Percentiles rank a stretch among this genome's conserved stretches.
phyloP scores from a whole-genome alignment of 306 rosid species.

The Trifolium subterraneum region DNA sequence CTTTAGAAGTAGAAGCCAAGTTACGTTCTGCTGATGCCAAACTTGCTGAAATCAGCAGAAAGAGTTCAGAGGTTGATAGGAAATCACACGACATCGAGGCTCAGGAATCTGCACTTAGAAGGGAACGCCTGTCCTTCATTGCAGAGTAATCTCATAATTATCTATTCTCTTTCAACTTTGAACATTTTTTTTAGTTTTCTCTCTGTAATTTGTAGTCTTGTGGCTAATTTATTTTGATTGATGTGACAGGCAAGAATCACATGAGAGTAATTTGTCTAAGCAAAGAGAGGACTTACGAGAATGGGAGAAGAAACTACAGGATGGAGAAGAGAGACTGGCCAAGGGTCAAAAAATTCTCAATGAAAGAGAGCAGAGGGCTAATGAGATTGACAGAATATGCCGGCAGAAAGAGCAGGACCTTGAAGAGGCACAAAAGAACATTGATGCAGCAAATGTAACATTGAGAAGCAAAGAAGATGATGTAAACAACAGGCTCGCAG shows the following conservation, averaged over 20 bases:
- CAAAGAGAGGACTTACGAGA: constrained; percentile 88
- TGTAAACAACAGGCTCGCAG: constrained; percentile 66
- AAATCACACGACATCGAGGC: constrained; percentile 76
- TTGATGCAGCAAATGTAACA: constrained; percentile 62
- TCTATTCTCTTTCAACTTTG: constrained; percentile 23
- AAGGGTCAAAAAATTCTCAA: constrained; percentile 82
- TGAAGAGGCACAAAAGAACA: constrained; percentile 81
- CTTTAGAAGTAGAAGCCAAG: constrained; percentile 87
- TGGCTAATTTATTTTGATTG: constrained; percentile 36
- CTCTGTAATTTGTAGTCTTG: constrained; percentile 17
- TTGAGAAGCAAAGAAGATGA: constrained; percentile 87
- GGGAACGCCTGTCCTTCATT: constrained; percentile 75
- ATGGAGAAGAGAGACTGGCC: constrained; percentile 92
- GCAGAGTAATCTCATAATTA: constrained; percentile 64
- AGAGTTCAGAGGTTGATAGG: constrained; percentile 78
- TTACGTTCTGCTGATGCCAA: constrained; percentile 88
- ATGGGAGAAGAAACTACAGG: constrained; percentile 92
- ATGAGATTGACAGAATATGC: constrained; percentile 74
- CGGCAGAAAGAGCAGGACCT: constrained; percentile 86
- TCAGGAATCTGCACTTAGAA: constrained; percentile 71
- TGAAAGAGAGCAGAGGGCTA: constrained; percentile 94
- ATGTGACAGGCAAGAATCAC: constrained; percentile 68
- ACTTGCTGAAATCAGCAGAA: constrained; percentile 87
- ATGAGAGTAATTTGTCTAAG: constrained; percentile 68
- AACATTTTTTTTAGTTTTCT: neutral